Base-by-base conservation (phyloP, 345 rosid species). In the Bruguiera gymnorhiza region DNA sequence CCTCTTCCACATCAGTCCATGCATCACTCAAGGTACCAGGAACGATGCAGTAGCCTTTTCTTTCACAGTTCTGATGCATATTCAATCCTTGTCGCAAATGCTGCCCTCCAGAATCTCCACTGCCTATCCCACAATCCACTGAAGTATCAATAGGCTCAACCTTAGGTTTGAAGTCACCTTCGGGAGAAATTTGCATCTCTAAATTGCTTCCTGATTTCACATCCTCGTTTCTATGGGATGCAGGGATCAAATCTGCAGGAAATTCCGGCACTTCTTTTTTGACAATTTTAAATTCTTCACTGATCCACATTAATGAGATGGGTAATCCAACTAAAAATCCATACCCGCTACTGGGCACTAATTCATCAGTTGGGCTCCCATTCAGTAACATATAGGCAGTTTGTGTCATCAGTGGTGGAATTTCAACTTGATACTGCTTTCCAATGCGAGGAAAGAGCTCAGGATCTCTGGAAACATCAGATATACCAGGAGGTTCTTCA, bases 401-500 rank as follows among this genome's bases (percentile, higher is more conserved):
- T 68, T 70, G 71, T 7, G 74, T 70, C n/a, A 76, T n/a, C 39
- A 82, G 67, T 59, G 79, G 53, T 11, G 92, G 88, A 73, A 84
- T 81, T 59, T 82, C 75, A 39, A 65, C 89, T 81, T 87, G 92
- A 69, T 81, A 82, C 67, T 81, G 65, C 21, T 76, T 84, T 62
- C 92, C 89, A 65, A 87, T 70, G 32, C 88, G 85, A 66, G 92
- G 88, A 70, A 75, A 70, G 69, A 85, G 54, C 71, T 82, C 84
- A 30, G 82, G 73, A 59, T 87, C 86, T 66, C 84, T 79, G 58
- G 37, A 73, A 61, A 66, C 74, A 54, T 71, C 78, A 70, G 63
- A 73, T 51, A 43, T 27, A 57, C 77, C 85, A 65, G 73, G 70
- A 77, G 81, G 36, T 64, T 70, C 81, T 13, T 63, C 57, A 62